phyloP scores from a whole-genome alignment of 1,139 yeast genomes.

The Taphrina deformans region DNA sequence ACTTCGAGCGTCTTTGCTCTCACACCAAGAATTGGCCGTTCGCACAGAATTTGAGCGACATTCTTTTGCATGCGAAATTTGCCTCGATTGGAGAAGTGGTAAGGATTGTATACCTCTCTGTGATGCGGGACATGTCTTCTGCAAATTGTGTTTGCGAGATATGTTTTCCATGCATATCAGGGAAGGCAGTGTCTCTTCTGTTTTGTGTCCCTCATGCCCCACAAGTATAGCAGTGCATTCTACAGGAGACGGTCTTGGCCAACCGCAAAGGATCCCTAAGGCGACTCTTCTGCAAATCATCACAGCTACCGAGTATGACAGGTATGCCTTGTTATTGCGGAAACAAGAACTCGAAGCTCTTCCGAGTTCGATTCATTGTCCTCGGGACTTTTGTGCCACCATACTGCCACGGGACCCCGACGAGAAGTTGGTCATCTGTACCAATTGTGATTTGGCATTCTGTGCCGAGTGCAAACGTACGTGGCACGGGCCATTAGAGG shows the following conservation, averaged over 20 bases:
- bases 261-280: neutral
- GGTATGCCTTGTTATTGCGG: constrained; percentile 14
- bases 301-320: constrained; percentile 8
- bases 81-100: constrained; percentile 26
- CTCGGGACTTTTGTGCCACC: constrained; percentile 30
- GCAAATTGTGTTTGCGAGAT: constrained; percentile 30
- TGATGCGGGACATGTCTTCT: constrained; percentile 22
- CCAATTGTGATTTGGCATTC: constrained; percentile 26
- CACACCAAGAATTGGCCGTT: constrained; percentile 11
- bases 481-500: constrained; percentile 31
- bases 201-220: constrained; percentile 27
- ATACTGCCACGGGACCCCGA: constrained; percentile 30
- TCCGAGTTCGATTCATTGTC: constrained; percentile 27
- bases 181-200: constrained; percentile 27
- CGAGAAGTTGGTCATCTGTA: constrained; percentile 33
- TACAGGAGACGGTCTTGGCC: neutral
- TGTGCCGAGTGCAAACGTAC: constrained; percentile 29
- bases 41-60: constrained; percentile 5
- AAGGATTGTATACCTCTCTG: constrained; percentile 13
- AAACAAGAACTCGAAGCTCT: constrained; percentile 32
- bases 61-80: constrained; percentile 20
- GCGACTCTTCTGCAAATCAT: constrained; percentile 6
- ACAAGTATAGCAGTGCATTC: neutral
- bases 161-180: constrained; percentile 27
- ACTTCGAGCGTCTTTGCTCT: neutral